Evolutionary conservation across 2,329 filamentous ascomycete genomes (phyloP).

Genomic region (Apiospora aurea): DNA sequence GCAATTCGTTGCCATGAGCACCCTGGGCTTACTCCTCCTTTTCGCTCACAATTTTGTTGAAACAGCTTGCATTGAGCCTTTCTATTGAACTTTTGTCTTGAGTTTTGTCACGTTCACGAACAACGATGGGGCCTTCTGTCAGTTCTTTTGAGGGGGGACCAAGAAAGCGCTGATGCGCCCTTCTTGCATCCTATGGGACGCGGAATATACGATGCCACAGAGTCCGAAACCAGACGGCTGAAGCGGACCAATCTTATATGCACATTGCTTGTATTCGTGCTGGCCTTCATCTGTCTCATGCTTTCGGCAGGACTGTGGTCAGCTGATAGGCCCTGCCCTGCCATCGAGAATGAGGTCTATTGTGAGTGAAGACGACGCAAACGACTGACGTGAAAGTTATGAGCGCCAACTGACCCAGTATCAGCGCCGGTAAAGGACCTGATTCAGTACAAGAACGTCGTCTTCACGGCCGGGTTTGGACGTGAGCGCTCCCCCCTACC

Average conservation of each 20-base stretch:
- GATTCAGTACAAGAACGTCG: background rate
- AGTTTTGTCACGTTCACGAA: background rate
- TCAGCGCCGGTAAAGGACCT: background rate
- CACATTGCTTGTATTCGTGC: background rate
- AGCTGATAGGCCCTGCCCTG: background rate
- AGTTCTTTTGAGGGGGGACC: background rate
- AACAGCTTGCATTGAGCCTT: background rate
- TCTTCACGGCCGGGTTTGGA: background rate
- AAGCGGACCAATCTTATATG: slow-evolving; percentile 5
- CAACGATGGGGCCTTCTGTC: background rate
- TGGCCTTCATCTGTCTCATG: background rate
- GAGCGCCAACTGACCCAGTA: background rate
- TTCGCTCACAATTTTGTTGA: background rate
- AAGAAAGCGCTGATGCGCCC: background rate
- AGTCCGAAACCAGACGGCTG: background rate
- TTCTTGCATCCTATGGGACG: background rate
- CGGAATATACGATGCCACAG: background rate
- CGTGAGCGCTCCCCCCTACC: slow-evolving; percentile 5
- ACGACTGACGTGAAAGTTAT: no score
- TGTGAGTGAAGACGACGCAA: background rate
- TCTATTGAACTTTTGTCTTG: no score
- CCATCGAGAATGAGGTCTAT: background rate
- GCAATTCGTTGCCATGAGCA: background rate
- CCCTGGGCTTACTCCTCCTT: background rate
- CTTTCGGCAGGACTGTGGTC: background rate